These are phyloP conservation scores for Fusarium dlaminii DNA, from an alignment of 2,329 filamentous ascomycete species.

Conservation along the genomic window DNA sequence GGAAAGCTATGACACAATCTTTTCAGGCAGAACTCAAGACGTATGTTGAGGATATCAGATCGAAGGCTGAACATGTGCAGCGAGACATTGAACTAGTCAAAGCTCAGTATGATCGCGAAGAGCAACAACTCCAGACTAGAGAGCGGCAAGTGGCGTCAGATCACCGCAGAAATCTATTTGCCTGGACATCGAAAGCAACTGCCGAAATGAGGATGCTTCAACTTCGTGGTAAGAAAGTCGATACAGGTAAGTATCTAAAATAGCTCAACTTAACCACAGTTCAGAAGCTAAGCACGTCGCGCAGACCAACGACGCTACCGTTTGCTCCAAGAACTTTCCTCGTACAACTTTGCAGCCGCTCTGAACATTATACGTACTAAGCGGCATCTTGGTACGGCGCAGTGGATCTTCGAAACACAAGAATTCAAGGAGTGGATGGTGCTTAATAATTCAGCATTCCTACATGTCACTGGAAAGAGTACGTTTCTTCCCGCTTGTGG, in stretches of 20 bases:
- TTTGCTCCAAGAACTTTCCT: constrained; percentile 4
- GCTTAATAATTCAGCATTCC: not conserved
- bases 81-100: constrained; percentile 15
- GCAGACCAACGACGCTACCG: not conserved
- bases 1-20: constrained; percentile 4
- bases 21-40: constrained; percentile 15
- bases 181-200: not conserved
- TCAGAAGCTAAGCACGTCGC: too few species aligned
- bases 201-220: not conserved
- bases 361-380: constrained; percentile 14
- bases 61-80: not conserved
- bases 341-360: not conserved
- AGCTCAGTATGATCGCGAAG: not conserved
- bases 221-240: too few species aligned
- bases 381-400: constrained; percentile 12
- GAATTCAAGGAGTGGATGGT: constrained; percentile 8
- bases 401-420: constrained; percentile 7
- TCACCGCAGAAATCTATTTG: not conserved
- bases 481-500: not conserved
- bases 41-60: constrained; percentile 13
- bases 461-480: constrained; percentile 28
- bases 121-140: constrained; percentile 4
- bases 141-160: constrained; percentile 10
- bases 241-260: too few species aligned
- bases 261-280: too few species aligned